Conservation (phyloP, 2,329 filamentous ascomycete genomes). For the Colletotrichum salicis region DNA sequence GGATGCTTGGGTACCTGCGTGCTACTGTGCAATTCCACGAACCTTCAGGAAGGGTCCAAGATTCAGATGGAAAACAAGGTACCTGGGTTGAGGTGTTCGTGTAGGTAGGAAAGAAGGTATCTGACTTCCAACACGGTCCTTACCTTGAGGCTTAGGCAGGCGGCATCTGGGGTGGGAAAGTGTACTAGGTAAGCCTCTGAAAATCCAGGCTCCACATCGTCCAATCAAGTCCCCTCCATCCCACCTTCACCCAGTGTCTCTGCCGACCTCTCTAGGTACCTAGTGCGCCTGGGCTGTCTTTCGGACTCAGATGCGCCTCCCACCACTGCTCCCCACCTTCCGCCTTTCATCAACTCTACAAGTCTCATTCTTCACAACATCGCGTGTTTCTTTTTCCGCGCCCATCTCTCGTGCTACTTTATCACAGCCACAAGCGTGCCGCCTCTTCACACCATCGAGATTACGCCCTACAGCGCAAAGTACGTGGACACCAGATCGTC, state of each 20-base stretch:
- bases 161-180: background rate
- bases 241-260: constrained; percentile 20
- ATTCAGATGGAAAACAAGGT: background rate
- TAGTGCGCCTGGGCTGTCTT: background rate
- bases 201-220: background rate
- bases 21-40: background rate
- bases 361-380: background rate
- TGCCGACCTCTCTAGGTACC: background rate
- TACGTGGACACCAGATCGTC: background rate
- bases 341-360: constrained; percentile 1
- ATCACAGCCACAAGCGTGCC: background rate
- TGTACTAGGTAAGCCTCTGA: constrained; percentile 6
- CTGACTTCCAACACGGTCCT: background rate
- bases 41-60: background rate
- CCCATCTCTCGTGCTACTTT: background rate
- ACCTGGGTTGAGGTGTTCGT: background rate
- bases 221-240: constrained; percentile 24
- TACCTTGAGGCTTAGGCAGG: background rate
- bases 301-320: background rate
- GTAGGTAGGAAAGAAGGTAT: background rate
- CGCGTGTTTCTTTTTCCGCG: background rate
- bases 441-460: background rate
- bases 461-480: background rate
- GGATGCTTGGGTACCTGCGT: background rate
- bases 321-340: constrained; percentile 9